Evolutionary conservation across 306 rosid species (phyloP).

Genomic region (Begonia peltatifolia): DNA sequence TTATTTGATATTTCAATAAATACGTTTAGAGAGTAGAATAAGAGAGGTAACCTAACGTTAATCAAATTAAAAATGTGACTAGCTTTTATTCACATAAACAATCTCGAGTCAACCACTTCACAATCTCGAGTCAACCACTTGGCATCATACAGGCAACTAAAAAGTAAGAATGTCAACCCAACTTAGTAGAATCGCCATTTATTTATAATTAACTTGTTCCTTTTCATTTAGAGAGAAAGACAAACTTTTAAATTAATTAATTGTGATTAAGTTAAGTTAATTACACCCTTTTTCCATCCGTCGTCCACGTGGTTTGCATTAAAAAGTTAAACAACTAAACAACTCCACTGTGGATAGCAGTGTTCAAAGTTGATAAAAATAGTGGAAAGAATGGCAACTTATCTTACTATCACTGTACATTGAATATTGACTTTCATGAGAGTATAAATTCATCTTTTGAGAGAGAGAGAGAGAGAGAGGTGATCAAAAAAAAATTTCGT

Average conservation of each 20-base stretch:
- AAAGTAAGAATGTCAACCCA: conserved; percentile 6
- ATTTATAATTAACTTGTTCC: conserved; percentile 1
- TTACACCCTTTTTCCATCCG: background rate
- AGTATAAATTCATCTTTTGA: no score
- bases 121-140: background rate
- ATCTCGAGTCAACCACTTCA: background rate
- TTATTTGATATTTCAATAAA: no score
- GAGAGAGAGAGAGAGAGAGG: background rate
- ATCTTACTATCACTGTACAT: no score
- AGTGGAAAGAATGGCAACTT: no score
- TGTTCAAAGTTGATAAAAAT: no score
- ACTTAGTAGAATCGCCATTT: conserved; percentile 1
- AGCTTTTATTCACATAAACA: no score
- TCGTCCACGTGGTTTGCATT: background rate
- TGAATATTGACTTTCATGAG: background rate
- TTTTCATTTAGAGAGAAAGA: conserved; percentile 14
- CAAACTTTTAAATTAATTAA: no score
- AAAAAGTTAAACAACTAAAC: background rate
- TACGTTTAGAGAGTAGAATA: no score
- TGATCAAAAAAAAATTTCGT: background rate
- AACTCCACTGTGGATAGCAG: no score
- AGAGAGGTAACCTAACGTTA: no score
- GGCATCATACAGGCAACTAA: background rate
- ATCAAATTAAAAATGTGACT: no score
- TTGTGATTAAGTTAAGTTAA: no score